Percentiles rank a stretch among this genome's conserved stretches.
Evolutionary conservation across 2,329 filamentous ascomycete species (phyloP).

Genomic region (Diplocarpon mali): DNA sequence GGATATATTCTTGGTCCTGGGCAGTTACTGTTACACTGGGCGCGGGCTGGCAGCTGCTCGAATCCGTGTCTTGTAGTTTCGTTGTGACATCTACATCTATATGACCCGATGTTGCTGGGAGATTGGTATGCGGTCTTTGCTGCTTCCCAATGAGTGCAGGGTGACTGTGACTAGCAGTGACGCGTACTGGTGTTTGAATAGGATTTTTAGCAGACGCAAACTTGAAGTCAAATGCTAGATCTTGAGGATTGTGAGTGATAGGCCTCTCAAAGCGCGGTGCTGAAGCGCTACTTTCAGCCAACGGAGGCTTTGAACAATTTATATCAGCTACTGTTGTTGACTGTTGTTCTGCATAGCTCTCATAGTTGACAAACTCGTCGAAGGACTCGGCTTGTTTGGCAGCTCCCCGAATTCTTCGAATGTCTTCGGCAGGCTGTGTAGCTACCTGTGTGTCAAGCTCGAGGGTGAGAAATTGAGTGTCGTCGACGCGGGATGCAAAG

Average conservation of each 20-base stretch:
- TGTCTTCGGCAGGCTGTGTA: neutral
- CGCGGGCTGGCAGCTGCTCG: no score
- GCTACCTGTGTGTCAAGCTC: slow-evolving; percentile 5
- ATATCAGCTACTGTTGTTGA: neutral
- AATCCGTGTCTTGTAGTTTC: no score
- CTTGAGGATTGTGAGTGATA: neutral
- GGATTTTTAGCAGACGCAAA: neutral
- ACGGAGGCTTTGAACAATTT: neutral
- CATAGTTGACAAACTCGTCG: neutral
- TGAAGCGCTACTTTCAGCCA: neutral
- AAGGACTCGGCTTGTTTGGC: neutral
- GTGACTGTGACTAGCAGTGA: no score
- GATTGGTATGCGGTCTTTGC: no score
- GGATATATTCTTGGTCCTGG: no score
- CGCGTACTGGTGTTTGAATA: no score
- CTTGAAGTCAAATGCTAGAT: neutral
- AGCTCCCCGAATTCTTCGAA: neutral
- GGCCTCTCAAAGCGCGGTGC: neutral
- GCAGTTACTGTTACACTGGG: no score
- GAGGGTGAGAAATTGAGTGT: slow-evolving; percentile 17
- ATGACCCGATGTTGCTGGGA: no score
- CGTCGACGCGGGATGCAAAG: slow-evolving; percentile 9
- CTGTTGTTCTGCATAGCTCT: neutral
- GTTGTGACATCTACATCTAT: no score
- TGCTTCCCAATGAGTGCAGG: no score